Conservation (phyloP, 2,329 filamentous ascomycete genomes). For the Exophiala oligosperma region DNA sequence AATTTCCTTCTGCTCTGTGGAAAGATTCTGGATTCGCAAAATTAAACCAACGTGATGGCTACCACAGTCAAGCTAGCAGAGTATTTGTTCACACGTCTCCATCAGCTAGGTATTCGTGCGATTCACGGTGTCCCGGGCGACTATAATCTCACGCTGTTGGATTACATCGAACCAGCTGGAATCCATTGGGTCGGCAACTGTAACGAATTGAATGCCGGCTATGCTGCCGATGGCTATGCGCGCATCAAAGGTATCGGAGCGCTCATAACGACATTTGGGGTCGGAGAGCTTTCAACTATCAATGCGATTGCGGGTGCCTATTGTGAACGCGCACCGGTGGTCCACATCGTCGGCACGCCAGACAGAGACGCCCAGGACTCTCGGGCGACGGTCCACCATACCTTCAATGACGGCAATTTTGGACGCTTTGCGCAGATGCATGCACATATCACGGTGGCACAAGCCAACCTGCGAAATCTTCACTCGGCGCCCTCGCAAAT, state of each 20-base stretch:
- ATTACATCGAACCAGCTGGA: conserved; percentile 55
- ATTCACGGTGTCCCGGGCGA: conserved; percentile 55
- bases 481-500: conserved; percentile 33
- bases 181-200: conserved; percentile 61
- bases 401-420: neutral
- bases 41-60: too few relatives aligned
- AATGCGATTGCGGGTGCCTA: conserved; percentile 46
- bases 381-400: conserved; percentile 39
- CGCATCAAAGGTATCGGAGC: conserved; percentile 46
- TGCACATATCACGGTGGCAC: conserved; percentile 18
- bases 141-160: conserved; percentile 47
- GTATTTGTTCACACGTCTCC: conserved; percentile 50
- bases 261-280: conserved; percentile 54
- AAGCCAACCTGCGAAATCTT: conserved; percentile 41
- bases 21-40: too few relatives aligned
- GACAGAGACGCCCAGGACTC: conserved; percentile 35
- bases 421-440: conserved; percentile 49
- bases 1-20: too few relatives aligned
- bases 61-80: neutral
- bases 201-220: conserved; percentile 61
- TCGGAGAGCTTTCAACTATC: conserved; percentile 42
- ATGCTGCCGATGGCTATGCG: conserved; percentile 77
- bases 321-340: conserved; percentile 57
- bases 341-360: conserved; percentile 60
- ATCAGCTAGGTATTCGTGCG: conserved; percentile 48